These are phyloP conservation scores for Puccinellia tenuiflora DNA, from an alignment of 176 grass and related monocot species.

Conservation along the genomic window DNA sequence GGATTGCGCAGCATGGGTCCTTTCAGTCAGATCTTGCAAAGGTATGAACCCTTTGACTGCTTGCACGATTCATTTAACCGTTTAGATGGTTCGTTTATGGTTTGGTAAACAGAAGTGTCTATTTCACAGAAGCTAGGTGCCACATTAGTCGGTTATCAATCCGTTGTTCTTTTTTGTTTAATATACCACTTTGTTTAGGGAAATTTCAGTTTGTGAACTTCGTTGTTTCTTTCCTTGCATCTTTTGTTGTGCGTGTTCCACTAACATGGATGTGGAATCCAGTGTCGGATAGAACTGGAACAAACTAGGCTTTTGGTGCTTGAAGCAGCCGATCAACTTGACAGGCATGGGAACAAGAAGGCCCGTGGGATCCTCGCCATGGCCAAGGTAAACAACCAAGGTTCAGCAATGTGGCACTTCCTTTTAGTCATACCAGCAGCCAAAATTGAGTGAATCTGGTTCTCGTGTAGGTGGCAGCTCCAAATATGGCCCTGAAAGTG, in stretches of 20 bases:
- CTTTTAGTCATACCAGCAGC: background rate
- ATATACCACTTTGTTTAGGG: background rate
- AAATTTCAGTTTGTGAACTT: background rate
- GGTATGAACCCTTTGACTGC: slow-evolving; percentile 17
- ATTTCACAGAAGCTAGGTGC: too few relatives aligned
- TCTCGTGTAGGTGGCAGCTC: slow-evolving; percentile 69
- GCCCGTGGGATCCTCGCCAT: slow-evolving; percentile 84
- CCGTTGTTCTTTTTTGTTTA: background rate
- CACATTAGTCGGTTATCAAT: background rate
- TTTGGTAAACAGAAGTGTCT: background rate
- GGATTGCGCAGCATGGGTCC: slow-evolving; percentile 81
- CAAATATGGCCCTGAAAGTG: slow-evolving; percentile 93
- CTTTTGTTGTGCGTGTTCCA: background rate
- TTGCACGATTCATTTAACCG: background rate
- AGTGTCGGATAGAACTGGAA: slow-evolving; percentile 89
- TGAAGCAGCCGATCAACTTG: slow-evolving; percentile 87
- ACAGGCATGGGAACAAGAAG: slow-evolving; percentile 67
- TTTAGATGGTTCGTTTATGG: background rate
- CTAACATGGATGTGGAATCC: slow-evolving; percentile 25
- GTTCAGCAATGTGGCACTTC: background rate
- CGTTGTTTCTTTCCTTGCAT: background rate
- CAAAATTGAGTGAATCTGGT: background rate
- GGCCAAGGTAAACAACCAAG: slow-evolving; percentile 60
- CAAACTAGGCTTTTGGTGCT: slow-evolving; percentile 89
- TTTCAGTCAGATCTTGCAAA: slow-evolving; percentile 91